phyloP scores from a whole-genome alignment of 306 rosid species.

The Cucumis melo region DNA sequence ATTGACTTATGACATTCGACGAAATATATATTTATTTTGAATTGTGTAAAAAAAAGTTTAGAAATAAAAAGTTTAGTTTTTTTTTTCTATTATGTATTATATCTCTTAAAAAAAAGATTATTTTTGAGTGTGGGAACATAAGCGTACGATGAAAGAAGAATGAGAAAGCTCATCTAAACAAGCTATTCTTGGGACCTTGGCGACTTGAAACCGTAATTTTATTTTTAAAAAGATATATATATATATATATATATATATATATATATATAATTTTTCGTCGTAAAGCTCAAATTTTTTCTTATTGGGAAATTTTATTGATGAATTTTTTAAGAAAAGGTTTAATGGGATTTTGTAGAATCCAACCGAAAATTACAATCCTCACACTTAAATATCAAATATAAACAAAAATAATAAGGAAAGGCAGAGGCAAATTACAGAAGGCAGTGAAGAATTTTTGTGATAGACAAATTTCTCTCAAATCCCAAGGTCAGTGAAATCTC shows the following conservation, averaged over 20 bases:
- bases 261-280: slow-evolving; percentile 21
- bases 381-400: slow-evolving; percentile 19
- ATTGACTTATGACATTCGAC: neutral
- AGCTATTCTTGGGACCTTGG: slow-evolving; percentile 67
- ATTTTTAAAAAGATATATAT: too few species aligned
- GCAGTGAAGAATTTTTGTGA: slow-evolving; percentile 36
- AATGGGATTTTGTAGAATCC: slow-evolving; percentile 12
- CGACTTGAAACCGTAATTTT: slow-evolving; percentile 35
- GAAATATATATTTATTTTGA: neutral
- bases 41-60: neutral
- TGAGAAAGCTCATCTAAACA: slow-evolving; percentile 37
- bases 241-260: too few species aligned
- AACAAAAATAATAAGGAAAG: slow-evolving; percentile 23
- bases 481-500: slow-evolving; percentile 62
- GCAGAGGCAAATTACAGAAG: slow-evolving; percentile 19
- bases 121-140: neutral
- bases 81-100: neutral
- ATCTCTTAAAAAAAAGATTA: neutral
- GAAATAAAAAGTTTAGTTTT: neutral
- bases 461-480: slow-evolving; percentile 46
- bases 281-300: slow-evolving; percentile 8
- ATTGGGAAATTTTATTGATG: neutral
- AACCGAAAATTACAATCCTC: slow-evolving; percentile 14
- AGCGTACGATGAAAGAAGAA: slow-evolving; percentile 8
- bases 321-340: neutral